A percentile compares a stretch with the other conserved stretches of the same genome.
Evolutionary conservation across 2,329 filamentous ascomycete genomes (phyloP).

Genomic region (Tolypocladium paradoxum): DNA sequence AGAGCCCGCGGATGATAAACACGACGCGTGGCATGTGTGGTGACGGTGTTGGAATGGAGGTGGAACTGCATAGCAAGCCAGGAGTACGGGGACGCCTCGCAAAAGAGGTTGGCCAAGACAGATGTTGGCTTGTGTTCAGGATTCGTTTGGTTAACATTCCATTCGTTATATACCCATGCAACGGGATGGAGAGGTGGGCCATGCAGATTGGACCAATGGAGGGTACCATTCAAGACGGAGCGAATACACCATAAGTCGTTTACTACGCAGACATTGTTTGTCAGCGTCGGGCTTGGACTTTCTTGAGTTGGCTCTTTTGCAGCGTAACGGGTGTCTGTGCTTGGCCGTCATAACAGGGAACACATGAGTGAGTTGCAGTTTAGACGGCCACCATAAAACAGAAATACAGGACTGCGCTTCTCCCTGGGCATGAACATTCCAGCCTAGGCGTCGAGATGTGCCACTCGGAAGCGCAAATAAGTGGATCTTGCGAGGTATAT

Average conservation of each 20-base stretch:
- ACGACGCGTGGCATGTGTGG: neutral
- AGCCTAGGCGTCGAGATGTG: too few species aligned
- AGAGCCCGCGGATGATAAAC: neutral
- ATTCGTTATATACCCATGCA: conserved; percentile 1
- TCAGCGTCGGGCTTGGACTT: too few species aligned
- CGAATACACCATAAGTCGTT: neutral
- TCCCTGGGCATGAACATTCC: too few species aligned
- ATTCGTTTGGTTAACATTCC: conserved; percentile 2
- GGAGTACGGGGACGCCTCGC: conserved; percentile 11
- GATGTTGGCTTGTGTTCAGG: neutral
- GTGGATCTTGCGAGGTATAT: too few species aligned
- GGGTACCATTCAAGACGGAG: neutral
- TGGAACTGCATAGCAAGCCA: conserved; percentile 18
- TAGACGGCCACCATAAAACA: too few species aligned
- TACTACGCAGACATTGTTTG: too few species aligned
- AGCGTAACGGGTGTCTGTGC: too few species aligned
- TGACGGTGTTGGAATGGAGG: conserved; percentile 13
- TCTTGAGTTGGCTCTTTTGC: too few species aligned
- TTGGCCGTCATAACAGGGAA: too few species aligned
- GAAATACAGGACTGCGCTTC: too few species aligned
- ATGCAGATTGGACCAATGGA: neutral
- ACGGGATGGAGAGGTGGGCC: neutral
- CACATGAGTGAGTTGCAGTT: too few species aligned
- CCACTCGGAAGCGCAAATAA: too few species aligned
- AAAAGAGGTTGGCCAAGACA: neutral